Base-by-base conservation (phyloP, 192 early-diverging fungal species). In the Mortierella claussenii region DNA sequence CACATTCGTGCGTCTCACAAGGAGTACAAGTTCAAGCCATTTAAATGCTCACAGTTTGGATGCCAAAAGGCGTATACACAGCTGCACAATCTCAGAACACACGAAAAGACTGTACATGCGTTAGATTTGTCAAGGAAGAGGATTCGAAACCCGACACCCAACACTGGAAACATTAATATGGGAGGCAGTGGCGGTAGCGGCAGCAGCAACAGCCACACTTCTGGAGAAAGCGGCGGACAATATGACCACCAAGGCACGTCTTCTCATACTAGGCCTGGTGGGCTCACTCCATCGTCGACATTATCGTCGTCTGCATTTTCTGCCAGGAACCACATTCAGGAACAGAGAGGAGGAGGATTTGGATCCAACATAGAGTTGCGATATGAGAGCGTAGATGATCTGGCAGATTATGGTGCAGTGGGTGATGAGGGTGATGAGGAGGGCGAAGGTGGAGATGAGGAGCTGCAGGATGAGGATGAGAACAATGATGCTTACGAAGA, bases 11-110 rank as follows among this genome's bases (percentile, higher is more conserved):
- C 64, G 0, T 61, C 55, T 7, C 73, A 76, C 49, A 65, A 76
- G 46, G 73, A 76, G 21, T 76, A 65, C 46, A 66, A 66, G 28
- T 76, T 66, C 74, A 80, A 88, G 24, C 87, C 87, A 9, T 88
- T 85, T 57, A 81, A 79, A 59, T 94, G 90, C 52, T 73, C 68
- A 3, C 78, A 82, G 61, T 73, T 79, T 0, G 89, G 89, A 3
- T 95, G 93, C 58, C 87, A 83, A 58, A 95, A 95, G 76, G 66
- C 89, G 26, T 95, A 93, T 55, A 87, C 88, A 23, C 93, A 93
- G 83, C 82, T 89, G 69, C 90, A 90, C 12, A 93, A 95, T 60
- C 80, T 92, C 82, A 81, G 86, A 33, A 92, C 93, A 4, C 93
- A 95, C 50, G 89, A 92, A 79, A 86, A 89, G 69, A 88, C 86